These are phyloP conservation scores for Pseudonitzschia delicatissima DNA, from an alignment of 108 stramenopile species.

Conservation along the genomic window DNA sequence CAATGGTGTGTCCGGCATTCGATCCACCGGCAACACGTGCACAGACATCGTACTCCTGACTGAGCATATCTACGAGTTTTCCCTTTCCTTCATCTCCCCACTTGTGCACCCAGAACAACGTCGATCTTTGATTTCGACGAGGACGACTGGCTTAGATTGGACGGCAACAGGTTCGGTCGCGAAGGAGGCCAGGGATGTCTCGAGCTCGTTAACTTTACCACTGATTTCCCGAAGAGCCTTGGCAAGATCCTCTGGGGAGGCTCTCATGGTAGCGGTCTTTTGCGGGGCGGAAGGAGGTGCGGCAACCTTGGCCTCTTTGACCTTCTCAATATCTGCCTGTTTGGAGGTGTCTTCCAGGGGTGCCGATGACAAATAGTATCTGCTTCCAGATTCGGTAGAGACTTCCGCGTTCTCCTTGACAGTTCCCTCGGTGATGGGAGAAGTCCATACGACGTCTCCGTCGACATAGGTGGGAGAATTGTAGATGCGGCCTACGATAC, in stretches of 20 bases:
- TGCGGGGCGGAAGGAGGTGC: not conserved
- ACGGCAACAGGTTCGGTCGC: not conserved
- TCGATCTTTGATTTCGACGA: constrained; percentile 64
- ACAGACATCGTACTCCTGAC: constrained; percentile 94
- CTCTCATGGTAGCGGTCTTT: not conserved
- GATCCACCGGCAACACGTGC: constrained; percentile 96
- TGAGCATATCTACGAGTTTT: constrained; percentile 96
- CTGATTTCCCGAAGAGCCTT: not conserved
- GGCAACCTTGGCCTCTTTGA: not conserved
- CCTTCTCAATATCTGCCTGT: not conserved
- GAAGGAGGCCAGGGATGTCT: not conserved
- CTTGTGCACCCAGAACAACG: constrained; percentile 92
- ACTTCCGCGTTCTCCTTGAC: not conserved
- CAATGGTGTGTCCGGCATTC: constrained; percentile 98
- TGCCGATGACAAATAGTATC: not conserved
- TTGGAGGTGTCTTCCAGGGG: not conserved
- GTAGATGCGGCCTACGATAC: constrained; percentile 7
- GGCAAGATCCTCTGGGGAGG: not conserved
- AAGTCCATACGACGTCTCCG: constrained; percentile 7
- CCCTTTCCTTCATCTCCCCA: constrained; percentile 99
- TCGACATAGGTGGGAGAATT: constrained; percentile 13
- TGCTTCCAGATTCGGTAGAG: constrained; percentile 13
- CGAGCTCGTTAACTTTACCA: not conserved
- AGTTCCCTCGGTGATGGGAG: constrained; percentile 1
- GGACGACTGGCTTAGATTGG: not conserved